These are phyloP conservation scores for Angomonas deanei DNA, from an alignment of 208 protist species.

Conservation along the genomic window DNA sequence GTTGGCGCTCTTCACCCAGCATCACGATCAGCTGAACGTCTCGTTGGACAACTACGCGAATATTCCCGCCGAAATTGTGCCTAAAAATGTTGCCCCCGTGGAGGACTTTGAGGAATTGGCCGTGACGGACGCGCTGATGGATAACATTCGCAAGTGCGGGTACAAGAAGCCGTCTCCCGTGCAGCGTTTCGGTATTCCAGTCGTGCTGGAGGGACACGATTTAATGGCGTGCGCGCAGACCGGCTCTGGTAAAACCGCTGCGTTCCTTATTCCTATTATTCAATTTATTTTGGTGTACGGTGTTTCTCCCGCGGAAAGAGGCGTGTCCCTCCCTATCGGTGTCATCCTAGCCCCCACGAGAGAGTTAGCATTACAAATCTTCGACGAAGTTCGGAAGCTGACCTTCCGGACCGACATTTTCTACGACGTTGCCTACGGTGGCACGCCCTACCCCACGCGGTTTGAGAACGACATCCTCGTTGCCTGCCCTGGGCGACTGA, in stretches of 20 bases:
- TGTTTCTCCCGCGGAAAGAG: conserved; percentile 50
- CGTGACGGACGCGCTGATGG: conserved; percentile 76
- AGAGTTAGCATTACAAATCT: conserved; percentile 96
- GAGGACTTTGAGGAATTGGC: conserved; percentile 82
- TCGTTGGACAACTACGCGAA: conserved; percentile 79
- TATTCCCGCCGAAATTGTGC: conserved; percentile 84
- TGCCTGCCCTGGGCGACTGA: conserved; percentile 86
- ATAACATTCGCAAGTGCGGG: conserved; percentile 92
- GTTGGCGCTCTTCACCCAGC: conserved; percentile 58
- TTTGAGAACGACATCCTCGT: conserved; percentile 93
- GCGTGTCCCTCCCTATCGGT: conserved; percentile 58
- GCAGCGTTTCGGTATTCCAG: conserved; percentile 96
- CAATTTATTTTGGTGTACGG: conserved; percentile 91
- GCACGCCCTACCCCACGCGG: conserved; percentile 91
- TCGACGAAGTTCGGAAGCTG: conserved; percentile 94
- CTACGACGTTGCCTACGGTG: conserved; percentile 96
- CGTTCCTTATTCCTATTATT: conserved; percentile 97
- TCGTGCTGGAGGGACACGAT: conserved; percentile 89
- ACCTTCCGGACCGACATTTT: conserved; percentile 91
- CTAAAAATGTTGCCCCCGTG: conserved; percentile 59
- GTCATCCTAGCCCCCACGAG: conserved; percentile 95
- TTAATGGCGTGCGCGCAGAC: conserved; percentile 99
- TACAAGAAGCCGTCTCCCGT: conserved; percentile 98
- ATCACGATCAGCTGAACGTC: conserved; percentile 74
- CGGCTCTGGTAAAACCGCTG: conserved; percentile 98